phyloP scores from a whole-genome alignment of 768 basidiomycete species.

The Tricholoma terreum region DNA sequence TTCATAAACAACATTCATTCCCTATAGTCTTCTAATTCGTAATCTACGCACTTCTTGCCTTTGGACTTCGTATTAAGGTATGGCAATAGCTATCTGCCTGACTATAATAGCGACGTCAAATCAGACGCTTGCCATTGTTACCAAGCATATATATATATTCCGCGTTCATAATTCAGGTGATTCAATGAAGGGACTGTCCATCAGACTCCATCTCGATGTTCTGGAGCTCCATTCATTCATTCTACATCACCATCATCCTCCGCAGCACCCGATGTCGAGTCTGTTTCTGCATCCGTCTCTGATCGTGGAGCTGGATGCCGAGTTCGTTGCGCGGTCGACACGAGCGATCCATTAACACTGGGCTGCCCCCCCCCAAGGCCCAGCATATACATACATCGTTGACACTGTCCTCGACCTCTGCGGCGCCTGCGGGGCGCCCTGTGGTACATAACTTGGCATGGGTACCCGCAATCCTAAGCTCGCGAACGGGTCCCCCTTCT shows the following conservation, averaged over 20 bases:
- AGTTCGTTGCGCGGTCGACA: not conserved
- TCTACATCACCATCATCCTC: constrained; percentile 24
- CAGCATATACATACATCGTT: constrained; percentile 62
- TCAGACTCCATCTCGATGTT: too few species aligned
- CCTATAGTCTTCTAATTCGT: too few species aligned
- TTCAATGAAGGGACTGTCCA: too few species aligned
- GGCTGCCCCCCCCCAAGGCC: constrained; percentile 47
- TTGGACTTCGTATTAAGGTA: too few species aligned
- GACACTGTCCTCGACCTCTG: constrained; percentile 50
- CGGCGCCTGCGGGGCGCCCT: constrained; percentile 10
- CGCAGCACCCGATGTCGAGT: constrained; percentile 15
- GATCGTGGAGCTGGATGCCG: not conserved
- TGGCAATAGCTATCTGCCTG: too few species aligned
- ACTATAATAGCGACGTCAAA: too few species aligned
- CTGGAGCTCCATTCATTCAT: too few species aligned
- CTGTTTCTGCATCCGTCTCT: not conserved
- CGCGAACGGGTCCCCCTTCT: constrained; percentile 38
- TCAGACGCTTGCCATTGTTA: too few species aligned
- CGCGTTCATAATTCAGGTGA: too few species aligned
- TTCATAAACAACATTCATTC: too few species aligned
- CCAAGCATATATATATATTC: too few species aligned
- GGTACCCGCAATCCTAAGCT: constrained; percentile 52
- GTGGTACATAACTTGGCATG: constrained; percentile 46
- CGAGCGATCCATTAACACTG: constrained; percentile 20
- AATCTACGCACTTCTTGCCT: too few species aligned